Percentiles rank a stretch among this genome's conserved stretches.
These are phyloP conservation scores for Xylariales sp. DNA, from an alignment of 2,329 filamentous ascomycete genomes.

Conservation along the genomic window DNA sequence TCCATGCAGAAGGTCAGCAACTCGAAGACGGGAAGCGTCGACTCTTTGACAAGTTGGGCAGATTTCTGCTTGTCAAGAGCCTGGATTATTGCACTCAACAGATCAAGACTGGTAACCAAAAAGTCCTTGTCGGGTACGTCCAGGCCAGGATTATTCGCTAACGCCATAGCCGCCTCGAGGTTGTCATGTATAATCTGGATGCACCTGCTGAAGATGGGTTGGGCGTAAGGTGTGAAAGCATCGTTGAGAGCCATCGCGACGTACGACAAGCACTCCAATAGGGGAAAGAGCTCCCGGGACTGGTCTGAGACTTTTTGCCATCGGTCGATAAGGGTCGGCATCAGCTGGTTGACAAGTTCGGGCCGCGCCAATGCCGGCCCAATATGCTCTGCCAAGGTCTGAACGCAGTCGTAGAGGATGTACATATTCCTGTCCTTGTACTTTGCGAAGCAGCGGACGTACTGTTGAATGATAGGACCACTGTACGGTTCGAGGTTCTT, in stretches of 20 bases:
- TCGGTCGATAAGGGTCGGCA: constrained; percentile 85
- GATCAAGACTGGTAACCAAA: constrained; percentile 87
- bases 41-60: constrained; percentile 67
- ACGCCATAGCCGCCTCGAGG: constrained; percentile 72
- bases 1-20: constrained; percentile 89
- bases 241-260: constrained; percentile 81
- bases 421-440: constrained; percentile 99
- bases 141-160: constrained; percentile 60
- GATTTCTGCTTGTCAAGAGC: constrained; percentile 72
- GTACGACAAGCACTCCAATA: constrained; percentile 95
- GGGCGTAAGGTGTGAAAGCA: constrained; percentile 78
- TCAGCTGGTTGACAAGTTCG: constrained; percentile 76
- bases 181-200: constrained; percentile 89
- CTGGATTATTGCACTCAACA: constrained; percentile 90
- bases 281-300: constrained; percentile 86
- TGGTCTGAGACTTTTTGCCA: constrained; percentile 86
- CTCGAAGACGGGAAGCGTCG: constrained; percentile 83
- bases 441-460: constrained; percentile 83
- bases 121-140: constrained; percentile 95
- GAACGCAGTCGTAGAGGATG: constrained; percentile 96
- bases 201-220: constrained; percentile 81
- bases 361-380: constrained; percentile 75
- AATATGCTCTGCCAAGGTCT: constrained; percentile 90
- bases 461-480: constrained; percentile 84
- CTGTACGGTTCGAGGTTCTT: constrained; percentile 79